A percentile compares a stretch with the other conserved stretches of the same genome.
These are phyloP conservation scores for Nitzschia putrida DNA, from an alignment of 108 stramenopile genomes.

Conservation along the genomic window DNA sequence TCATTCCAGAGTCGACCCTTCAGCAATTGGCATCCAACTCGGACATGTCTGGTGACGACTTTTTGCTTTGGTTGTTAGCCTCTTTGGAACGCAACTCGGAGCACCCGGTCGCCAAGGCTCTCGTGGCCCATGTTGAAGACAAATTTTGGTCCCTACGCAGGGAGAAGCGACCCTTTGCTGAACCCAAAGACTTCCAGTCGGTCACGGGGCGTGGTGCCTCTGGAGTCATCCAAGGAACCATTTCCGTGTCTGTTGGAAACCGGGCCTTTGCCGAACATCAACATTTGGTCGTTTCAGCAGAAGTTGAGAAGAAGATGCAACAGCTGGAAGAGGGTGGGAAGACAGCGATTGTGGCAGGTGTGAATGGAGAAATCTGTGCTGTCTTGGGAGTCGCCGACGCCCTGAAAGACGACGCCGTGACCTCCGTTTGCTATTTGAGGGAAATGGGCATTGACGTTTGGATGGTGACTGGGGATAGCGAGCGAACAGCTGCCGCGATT, in stretches of 20 bases:
- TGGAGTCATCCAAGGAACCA: constrained; percentile 52
- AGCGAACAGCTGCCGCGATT: constrained; percentile 83
- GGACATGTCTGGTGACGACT: constrained; percentile 18
- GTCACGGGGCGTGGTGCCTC: constrained; percentile 79
- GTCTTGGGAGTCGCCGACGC: constrained; percentile 87
- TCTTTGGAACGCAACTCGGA: constrained; percentile 81
- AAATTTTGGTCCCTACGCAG: constrained; percentile 21
- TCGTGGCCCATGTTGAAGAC: constrained; percentile 54
- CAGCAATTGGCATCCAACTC: constrained; percentile 39
- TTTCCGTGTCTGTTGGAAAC: constrained; percentile 73
- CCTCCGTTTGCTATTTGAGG: constrained; percentile 66
- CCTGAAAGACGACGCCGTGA: constrained; percentile 69
- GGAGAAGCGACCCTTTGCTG: constrained; percentile 33
- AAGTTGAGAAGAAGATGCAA: constrained; percentile 66
- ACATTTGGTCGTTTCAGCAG: constrained; percentile 55
- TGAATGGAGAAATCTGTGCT: constrained; percentile 67
- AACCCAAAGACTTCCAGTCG: constrained; percentile 48
- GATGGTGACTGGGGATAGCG: constrained; percentile 98
- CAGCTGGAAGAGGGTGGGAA: constrained; percentile 71
- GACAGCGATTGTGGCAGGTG: constrained; percentile 81
- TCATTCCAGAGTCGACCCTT: constrained; percentile 42
- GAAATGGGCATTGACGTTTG: constrained; percentile 87
- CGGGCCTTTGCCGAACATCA: constrained; percentile 56
- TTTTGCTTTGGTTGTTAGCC: constrained; percentile 64
- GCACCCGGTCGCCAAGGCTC: constrained; percentile 81